Evolutionary conservation across 495 filamentous ascomycete species (phyloP).

Genomic region (Daldinia loculata): DNA sequence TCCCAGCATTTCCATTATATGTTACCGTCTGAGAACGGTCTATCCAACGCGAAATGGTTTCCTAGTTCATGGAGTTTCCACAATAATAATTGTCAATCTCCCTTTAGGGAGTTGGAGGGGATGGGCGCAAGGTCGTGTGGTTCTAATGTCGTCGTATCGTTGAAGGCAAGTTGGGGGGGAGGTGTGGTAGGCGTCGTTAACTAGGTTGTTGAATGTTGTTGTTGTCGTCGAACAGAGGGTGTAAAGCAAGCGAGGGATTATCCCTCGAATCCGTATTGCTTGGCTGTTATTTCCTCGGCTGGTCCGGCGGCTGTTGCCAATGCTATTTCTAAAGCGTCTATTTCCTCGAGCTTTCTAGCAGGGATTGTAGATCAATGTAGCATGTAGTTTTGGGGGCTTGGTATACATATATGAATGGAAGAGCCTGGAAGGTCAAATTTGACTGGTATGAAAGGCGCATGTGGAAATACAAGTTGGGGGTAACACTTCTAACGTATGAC

Average conservation of each 20-base stretch:
- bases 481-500: neutral
- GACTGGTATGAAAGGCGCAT: neutral
- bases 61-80: slow-evolving; percentile 17
- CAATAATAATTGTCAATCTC: slow-evolving; percentile 21
- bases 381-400: slow-evolving; percentile 17
- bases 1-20: slow-evolving; percentile 11
- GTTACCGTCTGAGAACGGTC: slow-evolving; percentile 5
- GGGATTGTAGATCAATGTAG: slow-evolving; percentile 22
- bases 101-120: slow-evolving; percentile 6
- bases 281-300: slow-evolving; percentile 43
- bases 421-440: slow-evolving; percentile 20
- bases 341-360: slow-evolving; percentile 24
- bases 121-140: slow-evolving; percentile 1
- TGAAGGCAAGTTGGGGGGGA: slow-evolving; percentile 6
- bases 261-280: slow-evolving; percentile 15
- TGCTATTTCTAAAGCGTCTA: slow-evolving; percentile 28
- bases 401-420: slow-evolving; percentile 35
- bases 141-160: slow-evolving; percentile 9
- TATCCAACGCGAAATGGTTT: slow-evolving; percentile 4
- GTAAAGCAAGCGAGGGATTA: slow-evolving; percentile 3
- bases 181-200: slow-evolving; percentile 33
- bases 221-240: slow-evolving; percentile 7
- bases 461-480: neutral
- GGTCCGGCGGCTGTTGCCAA: slow-evolving; percentile 41
- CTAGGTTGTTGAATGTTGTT: slow-evolving; percentile 18